These are phyloP conservation scores for Echites panduratus DNA, from an alignment of 257 asterid species.

Conservation along the genomic window DNA sequence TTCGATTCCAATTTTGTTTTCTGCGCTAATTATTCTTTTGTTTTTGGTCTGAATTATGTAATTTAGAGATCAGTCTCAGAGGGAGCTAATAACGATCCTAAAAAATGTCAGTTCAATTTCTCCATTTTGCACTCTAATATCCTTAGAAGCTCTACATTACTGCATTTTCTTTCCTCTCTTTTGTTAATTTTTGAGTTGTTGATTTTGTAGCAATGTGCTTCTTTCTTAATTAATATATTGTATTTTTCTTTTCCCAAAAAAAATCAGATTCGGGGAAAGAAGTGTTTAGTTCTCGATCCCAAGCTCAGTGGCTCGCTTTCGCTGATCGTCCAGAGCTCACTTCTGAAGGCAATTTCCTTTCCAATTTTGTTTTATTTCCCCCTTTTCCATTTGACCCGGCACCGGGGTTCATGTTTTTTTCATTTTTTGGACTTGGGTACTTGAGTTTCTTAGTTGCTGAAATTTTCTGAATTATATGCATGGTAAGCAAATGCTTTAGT, in stretches of 20 bases:
- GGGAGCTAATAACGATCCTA: constrained; percentile 67
- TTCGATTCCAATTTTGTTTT: not conserved
- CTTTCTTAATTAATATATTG: not conserved
- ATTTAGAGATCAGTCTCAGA: constrained; percentile 67
- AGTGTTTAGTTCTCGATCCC: constrained; percentile 89
- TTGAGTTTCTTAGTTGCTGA: not conserved
- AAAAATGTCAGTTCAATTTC: constrained; percentile 53
- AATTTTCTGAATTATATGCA: not conserved
- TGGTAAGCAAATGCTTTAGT: no score
- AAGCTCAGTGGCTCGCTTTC: constrained; percentile 94
- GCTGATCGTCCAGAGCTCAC: constrained; percentile 71
- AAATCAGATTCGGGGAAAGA: constrained; percentile 79
- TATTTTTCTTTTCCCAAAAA: not conserved
- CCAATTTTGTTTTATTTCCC: not conserved
- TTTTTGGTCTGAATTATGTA: constrained; percentile 4
- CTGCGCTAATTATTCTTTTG: not conserved
- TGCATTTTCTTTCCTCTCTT: not conserved
- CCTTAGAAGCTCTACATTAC: not conserved
- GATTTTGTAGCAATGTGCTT: constrained; percentile 6
- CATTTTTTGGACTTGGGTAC: not conserved
- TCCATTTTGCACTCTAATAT: not conserved
- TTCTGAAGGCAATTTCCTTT: constrained; percentile 53
- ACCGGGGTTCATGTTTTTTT: not conserved
- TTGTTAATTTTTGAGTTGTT: not conserved
- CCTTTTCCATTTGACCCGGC: constrained; percentile 3